These are phyloP conservation scores for Paecilomyces variotii DNA, from an alignment of 2,329 filamentous ascomycete species.

Conservation along the genomic window DNA sequence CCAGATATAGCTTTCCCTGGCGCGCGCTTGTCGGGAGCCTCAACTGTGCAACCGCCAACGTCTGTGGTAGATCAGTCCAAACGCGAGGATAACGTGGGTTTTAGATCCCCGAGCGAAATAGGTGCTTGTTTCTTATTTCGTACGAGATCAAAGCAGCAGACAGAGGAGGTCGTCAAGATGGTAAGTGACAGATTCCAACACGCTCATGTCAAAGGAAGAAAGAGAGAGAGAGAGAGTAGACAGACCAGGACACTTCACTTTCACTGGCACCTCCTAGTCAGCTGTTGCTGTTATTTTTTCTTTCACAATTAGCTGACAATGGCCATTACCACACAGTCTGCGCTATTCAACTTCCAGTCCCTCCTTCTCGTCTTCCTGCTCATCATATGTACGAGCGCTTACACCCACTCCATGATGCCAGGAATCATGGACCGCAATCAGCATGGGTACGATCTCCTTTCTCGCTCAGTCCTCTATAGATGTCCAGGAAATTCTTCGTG, in stretches of 20 bases:
- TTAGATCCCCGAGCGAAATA: not conserved
- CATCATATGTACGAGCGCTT: slow-evolving; percentile 90
- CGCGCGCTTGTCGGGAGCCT: slow-evolving; percentile 1
- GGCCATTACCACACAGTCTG: slow-evolving; percentile 53
- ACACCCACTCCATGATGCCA: slow-evolving; percentile 84
- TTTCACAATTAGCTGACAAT: not conserved
- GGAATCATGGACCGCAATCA: slow-evolving; percentile 88
- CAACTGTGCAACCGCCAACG: not conserved
- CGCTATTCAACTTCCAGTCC: slow-evolving; percentile 98
- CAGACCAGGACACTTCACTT: not conserved
- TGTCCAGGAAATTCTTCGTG: not conserved
- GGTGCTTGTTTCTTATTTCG: not conserved
- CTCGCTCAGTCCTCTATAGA: not conserved
- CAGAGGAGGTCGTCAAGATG: slow-evolving; percentile 17
- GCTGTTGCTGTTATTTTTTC: not conserved
- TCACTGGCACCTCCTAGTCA: not conserved
- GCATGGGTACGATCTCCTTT: slow-evolving; percentile 58
- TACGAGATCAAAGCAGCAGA: slow-evolving; percentile 1
- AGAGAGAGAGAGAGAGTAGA: no score
- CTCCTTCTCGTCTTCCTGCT: slow-evolving; percentile 90
- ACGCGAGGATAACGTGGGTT: not conserved
- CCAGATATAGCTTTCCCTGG: not conserved
- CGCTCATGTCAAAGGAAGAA: not conserved
- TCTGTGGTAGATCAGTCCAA: not conserved
- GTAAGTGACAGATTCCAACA: slow-evolving; percentile 13